Conservation (phyloP, 352 stramenopile genomes). For the Halophytophthora polymorphica region DNA sequence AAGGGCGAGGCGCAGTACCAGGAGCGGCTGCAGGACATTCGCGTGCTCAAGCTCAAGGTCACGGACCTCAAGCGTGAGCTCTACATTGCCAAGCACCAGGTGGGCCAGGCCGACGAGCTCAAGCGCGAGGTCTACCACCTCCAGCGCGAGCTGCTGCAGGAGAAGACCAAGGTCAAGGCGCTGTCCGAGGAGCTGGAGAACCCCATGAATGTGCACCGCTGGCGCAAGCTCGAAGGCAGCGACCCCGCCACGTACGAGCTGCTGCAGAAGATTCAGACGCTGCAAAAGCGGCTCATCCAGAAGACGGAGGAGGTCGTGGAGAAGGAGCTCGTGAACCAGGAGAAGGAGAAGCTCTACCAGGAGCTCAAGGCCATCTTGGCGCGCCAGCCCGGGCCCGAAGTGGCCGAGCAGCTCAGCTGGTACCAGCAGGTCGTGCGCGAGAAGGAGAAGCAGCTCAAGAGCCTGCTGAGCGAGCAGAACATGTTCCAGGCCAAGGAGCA, state of each 20-base stretch:
- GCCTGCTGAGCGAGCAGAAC: slow-evolving; percentile 96
- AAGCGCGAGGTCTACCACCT: slow-evolving; percentile 88
- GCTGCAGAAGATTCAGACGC: slow-evolving; percentile 95
- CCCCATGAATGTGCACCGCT: slow-evolving; percentile 97
- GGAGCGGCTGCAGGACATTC: slow-evolving; percentile 92
- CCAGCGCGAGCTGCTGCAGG: slow-evolving; percentile 90
- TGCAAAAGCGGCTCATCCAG: slow-evolving; percentile 93
- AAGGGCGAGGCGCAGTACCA: slow-evolving; percentile 94
- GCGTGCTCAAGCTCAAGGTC: slow-evolving; percentile 95
- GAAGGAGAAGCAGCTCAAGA: slow-evolving; percentile 97
- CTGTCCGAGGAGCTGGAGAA: slow-evolving; percentile 96
- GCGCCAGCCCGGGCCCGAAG: slow-evolving; percentile 91
- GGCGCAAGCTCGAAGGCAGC: slow-evolving; percentile 95
- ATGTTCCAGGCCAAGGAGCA: slow-evolving; percentile 95
- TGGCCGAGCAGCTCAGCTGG: slow-evolving; percentile 93
- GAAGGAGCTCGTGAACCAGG: slow-evolving; percentile 93
- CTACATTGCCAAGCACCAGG: slow-evolving; percentile 87
- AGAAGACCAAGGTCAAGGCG: slow-evolving; percentile 96
- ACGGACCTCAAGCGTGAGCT: slow-evolving; percentile 92
- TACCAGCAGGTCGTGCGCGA: slow-evolving; percentile 95
- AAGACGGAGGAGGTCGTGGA: slow-evolving; percentile 96
- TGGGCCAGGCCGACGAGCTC: slow-evolving; percentile 83
- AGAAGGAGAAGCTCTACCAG: slow-evolving; percentile 95
- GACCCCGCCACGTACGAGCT: slow-evolving; percentile 95
- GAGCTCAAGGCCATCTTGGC: slow-evolving; percentile 94